Percentiles rank a stretch among this genome's conserved stretches.
Evolutionary conservation across 148 eudicot species (phyloP).

Genomic region (Chenopodium suecicum): DNA sequence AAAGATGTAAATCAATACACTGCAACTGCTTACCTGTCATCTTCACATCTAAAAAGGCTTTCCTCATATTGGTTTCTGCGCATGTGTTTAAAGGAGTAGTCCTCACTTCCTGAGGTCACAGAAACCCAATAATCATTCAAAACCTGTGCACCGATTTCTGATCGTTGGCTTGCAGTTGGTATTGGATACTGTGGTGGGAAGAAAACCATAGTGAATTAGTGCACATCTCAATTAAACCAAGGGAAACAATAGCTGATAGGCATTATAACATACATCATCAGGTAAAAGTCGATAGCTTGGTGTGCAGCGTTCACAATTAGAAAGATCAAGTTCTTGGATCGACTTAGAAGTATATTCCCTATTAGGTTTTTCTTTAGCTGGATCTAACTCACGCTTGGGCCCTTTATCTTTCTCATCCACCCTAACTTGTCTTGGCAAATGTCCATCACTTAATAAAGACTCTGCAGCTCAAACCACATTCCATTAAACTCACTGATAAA

Average conservation of each 20-base stretch:
- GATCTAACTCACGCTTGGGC: slow-evolving; percentile 66
- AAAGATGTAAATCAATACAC: slow-evolving; percentile 4
- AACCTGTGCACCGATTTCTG: slow-evolving; percentile 82
- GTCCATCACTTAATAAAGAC: slow-evolving; percentile 65
- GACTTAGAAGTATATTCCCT: slow-evolving; percentile 48
- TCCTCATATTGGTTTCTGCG: slow-evolving; percentile 98
- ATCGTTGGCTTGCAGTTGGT: slow-evolving; percentile 86
- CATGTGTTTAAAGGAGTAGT: slow-evolving; percentile 98
- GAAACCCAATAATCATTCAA: slow-evolving; percentile 96
- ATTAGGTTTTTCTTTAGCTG: slow-evolving; percentile 64
- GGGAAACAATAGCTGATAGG: slow-evolving; percentile 12
- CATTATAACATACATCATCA: slow-evolving; percentile 56
- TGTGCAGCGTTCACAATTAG: slow-evolving; percentile 80
- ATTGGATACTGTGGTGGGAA: slow-evolving; percentile 75
- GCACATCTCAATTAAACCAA: slow-evolving; percentile 10
- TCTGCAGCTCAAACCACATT: slow-evolving; percentile 42
- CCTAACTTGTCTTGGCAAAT: slow-evolving; percentile 48
- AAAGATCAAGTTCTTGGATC: slow-evolving; percentile 95
- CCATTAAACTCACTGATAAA: not conserved
- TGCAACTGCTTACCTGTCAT: slow-evolving; percentile 66
- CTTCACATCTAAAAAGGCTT: slow-evolving; percentile 98
- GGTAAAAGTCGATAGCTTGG: slow-evolving; percentile 98
- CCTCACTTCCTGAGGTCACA: slow-evolving; percentile 99
- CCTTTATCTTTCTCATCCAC: slow-evolving; percentile 72
- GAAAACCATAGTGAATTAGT: slow-evolving; percentile 21